phyloP scores from a whole-genome alignment of 1,139 yeast species.

The Sugiyamaella novakii region DNA sequence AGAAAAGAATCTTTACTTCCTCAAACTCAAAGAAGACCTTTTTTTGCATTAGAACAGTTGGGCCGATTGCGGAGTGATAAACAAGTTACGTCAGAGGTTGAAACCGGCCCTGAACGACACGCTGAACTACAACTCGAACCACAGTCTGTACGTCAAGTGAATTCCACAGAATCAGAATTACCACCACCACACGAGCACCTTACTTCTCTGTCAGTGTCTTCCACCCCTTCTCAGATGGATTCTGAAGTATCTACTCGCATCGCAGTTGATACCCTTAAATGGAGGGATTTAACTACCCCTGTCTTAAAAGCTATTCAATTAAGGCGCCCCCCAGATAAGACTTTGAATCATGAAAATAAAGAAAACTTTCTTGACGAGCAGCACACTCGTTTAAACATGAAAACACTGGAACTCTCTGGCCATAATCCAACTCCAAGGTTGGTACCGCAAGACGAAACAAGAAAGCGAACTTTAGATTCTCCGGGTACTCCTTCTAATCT shows the following conservation, averaged over 20 bases:
- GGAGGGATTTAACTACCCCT: constrained; percentile 10
- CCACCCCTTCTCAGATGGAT: neutral
- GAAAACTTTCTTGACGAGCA: constrained; percentile 11
- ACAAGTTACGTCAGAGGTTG: neutral
- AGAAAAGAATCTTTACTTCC: constrained; percentile 28
- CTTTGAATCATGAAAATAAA: constrained; percentile 2
- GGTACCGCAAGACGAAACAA: neutral
- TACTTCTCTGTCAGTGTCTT: too few species aligned
- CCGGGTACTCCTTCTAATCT: constrained; percentile 13
- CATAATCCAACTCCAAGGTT: neutral
- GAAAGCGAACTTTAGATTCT: constrained; percentile 7
- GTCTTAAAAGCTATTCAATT: constrained; percentile 5
- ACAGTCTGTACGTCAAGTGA: too few species aligned
- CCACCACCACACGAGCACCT: neutral
- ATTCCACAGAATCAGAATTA: too few species aligned
- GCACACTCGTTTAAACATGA: constrained; percentile 7
- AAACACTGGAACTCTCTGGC: neutral
- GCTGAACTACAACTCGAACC: neutral
- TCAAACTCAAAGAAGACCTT: neutral
- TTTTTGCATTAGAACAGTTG: constrained; percentile 3
- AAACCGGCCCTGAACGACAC: too few species aligned
- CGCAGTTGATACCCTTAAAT: constrained; percentile 8
- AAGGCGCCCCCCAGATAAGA: constrained; percentile 7
- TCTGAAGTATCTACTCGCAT: neutral
- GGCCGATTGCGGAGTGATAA: neutral